A percentile compares a stretch with the other conserved stretches of the same genome.
Evolutionary conservation across 208 protist species (phyloP).

Genomic region (Trypanosomatidae sp.): DNA sequence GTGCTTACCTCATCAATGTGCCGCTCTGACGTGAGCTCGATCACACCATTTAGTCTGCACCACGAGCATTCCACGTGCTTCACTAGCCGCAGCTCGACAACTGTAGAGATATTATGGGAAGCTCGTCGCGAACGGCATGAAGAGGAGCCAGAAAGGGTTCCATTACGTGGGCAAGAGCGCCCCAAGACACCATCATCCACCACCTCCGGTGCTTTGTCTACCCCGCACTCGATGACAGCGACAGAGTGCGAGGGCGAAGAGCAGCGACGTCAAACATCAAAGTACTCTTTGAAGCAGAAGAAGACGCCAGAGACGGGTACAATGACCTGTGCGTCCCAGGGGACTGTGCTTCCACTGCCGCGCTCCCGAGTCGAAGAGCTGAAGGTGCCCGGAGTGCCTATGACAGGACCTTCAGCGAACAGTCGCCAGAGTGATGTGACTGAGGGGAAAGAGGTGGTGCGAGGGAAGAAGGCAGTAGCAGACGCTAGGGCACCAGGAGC

Average conservation of each 20-base stretch:
- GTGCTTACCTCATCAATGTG: slow-evolving; percentile 2
- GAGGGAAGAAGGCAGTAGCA: background rate
- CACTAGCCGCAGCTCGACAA: slow-evolving; percentile 2
- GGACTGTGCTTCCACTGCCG: slow-evolving; percentile 5
- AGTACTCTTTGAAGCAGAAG: background rate
- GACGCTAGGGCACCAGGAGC: background rate
- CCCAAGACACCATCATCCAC: background rate
- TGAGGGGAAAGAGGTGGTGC: background rate
- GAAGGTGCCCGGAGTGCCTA: background rate
- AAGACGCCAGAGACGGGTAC: background rate
- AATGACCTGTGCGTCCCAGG: too few species aligned
- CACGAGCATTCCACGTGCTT: background rate
- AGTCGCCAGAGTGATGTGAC: background rate
- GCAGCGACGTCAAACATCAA: background rate
- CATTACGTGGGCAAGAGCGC: background rate
- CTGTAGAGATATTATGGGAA: background rate
- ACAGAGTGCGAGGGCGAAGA: background rate
- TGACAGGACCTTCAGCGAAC: background rate
- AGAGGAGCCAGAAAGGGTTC: background rate
- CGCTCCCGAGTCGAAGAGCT: slow-evolving; percentile 17
- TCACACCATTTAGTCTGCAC: background rate
- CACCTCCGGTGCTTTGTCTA: background rate
- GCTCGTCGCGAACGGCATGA: background rate
- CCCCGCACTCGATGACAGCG: background rate
- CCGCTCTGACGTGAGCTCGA: slow-evolving; percentile 7